Base-by-base conservation (phyloP, 192 early-diverging fungal genomes). In the Backusella westeae region DNA sequence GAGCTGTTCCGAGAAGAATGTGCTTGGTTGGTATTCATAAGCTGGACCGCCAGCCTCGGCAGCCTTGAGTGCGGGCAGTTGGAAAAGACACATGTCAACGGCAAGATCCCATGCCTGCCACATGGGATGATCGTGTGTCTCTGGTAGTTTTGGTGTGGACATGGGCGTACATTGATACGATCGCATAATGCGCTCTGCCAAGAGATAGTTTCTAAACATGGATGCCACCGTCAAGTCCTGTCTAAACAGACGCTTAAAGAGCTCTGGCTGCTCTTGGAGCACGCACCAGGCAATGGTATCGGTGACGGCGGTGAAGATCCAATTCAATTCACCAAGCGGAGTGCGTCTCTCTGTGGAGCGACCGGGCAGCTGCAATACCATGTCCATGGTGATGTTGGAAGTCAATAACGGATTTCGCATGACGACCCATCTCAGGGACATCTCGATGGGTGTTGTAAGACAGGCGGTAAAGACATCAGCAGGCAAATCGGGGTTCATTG, bases 241-340 rank as follows among this genome's bases (percentile, higher is more conserved):
- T 42, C 94, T 84, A 82, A 98, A 99, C 34, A 99, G 86, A 63
- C 88, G 89, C 78, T 94, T 93, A 85, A 99, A 99, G 63, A 94
- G 75, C 53, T 97, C 96, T 34, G 91, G 91, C 2, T 94, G 91
- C 34, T 75, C 73, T 46, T 83, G 82, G 21, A 99, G 81, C 38
- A 93, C 93, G 80, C 89, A 95, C 98, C 98, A 99, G 7, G 98
- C 98, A 73, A 99, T 99, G 6, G 97, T 98, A 81, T 99, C 98
- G 0, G 96, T 99, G 59, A 99, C 94, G 32, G 98, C 93, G 5
- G 97, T 98, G 78, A 99, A 98, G 19, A 99, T 97, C 98, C 98
- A 99, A 77, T 98, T 98, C 71, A 99, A 88, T 85, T 99, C 98
- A 56, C 98, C 98, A 15, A 98, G 86, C 0, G 98, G 95, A 19